Conservation (phyloP, 75 land plant genomes). For the Adiantum capillusveneris region DNA sequence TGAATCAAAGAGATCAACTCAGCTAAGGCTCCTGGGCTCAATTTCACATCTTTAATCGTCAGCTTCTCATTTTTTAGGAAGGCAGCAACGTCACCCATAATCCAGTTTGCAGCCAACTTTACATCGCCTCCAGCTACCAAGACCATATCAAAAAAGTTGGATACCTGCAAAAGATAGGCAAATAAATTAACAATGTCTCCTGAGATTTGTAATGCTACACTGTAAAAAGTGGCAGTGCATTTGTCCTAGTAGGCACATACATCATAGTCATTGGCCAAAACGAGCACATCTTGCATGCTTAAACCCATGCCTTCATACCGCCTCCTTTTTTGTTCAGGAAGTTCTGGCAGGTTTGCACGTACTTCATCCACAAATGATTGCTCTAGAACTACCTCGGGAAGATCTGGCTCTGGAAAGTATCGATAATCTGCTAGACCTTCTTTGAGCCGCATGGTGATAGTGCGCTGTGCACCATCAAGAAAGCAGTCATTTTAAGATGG, state of each 20-base stretch:
- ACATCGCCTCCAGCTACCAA: conserved; percentile 66
- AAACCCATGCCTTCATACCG: conserved; percentile 86
- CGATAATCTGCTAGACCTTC: conserved; percentile 98
- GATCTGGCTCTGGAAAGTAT: conserved; percentile 97
- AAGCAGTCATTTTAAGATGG: conserved; percentile 4
- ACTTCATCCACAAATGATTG: conserved; percentile 54
- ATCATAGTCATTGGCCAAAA: conserved; percentile 71
- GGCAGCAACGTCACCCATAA: conserved; percentile 96
- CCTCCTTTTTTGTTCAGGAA: conserved; percentile 84
- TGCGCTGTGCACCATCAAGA: conserved; percentile 40
- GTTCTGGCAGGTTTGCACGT: conserved; percentile 59
- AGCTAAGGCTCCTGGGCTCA: conserved; percentile 59
- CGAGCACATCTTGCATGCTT: conserved; percentile 92
- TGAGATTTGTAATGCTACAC: background rate
- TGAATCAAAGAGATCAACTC: conserved; percentile 82
- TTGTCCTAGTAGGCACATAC: conserved; percentile 21
- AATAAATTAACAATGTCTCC: too few relatives aligned
- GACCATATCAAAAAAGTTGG: conserved; percentile 70
- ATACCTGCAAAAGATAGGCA: conserved; percentile 45
- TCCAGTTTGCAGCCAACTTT: conserved; percentile 91
- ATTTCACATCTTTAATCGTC: conserved; percentile 58
- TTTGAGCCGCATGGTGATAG: conserved; percentile 83
- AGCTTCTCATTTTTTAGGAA: conserved; percentile 72
- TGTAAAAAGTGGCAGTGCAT: background rate
- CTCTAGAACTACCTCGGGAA: conserved; percentile 63